Conservation (phyloP, 1,284 basidiomycete genomes). For the Bondarzewia mesenterica region DNA sequence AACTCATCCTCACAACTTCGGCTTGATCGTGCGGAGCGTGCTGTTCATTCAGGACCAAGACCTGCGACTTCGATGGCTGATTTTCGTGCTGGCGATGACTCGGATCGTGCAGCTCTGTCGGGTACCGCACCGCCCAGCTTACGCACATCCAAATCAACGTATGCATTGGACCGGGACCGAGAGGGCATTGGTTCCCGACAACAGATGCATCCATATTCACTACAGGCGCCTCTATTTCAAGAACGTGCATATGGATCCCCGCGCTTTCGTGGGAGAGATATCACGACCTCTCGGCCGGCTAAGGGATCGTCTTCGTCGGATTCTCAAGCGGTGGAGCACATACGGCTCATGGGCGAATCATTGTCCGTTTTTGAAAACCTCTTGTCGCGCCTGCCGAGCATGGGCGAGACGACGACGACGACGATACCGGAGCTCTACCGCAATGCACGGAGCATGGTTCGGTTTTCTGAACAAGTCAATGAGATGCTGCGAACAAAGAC, state of each 20-base stretch:
- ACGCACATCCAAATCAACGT: constrained; percentile 26
- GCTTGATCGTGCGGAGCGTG: constrained; percentile 10
- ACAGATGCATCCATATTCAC: constrained; percentile 2
- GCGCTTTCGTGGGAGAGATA: constrained; percentile 3
- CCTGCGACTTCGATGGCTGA: constrained; percentile 43
- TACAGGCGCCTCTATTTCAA: constrained; percentile 7
- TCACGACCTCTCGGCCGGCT: background rate
- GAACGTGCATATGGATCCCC: constrained; percentile 15
- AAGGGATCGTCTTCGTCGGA: constrained; percentile 6
- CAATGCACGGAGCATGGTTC: constrained; percentile 55
- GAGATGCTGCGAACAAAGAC: constrained; percentile 46
- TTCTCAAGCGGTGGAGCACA: constrained; percentile 43
- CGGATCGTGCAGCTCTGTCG: constrained; percentile 21
- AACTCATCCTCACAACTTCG: constrained; percentile 1
- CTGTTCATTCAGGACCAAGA: constrained; percentile 10
- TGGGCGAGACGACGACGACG: constrained; percentile 31
- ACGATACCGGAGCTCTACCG: constrained; percentile 46
- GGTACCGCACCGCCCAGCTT: constrained; percentile 27
- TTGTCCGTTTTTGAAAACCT: constrained; percentile 62
- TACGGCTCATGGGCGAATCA: constrained; percentile 58
- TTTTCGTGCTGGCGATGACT: constrained; percentile 12
- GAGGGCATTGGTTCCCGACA: constrained; percentile 12
- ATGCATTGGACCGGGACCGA: constrained; percentile 18
- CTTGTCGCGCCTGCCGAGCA: constrained; percentile 40
- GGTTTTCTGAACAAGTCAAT: constrained; percentile 56